Evolutionary conservation across 2,329 filamentous ascomycete species (phyloP).

Genomic region (Lasiodiplodia hormozganensis): DNA sequence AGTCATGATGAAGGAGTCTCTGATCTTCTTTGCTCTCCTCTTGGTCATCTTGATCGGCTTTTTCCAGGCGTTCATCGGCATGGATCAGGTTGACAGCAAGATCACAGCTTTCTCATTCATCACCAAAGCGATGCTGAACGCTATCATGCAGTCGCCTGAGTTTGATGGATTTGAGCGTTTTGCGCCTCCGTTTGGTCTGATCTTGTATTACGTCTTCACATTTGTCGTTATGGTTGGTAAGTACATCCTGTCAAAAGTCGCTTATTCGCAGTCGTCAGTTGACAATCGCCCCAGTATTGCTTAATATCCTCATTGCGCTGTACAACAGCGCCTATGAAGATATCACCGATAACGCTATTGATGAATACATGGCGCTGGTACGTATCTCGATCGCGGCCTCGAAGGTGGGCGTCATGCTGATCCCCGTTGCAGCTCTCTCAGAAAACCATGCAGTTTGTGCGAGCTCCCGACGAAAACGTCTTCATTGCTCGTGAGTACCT

Average conservation of each 20-base stretch:
- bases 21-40: conserved; percentile 95
- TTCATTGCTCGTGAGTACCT: conserved; percentile 73
- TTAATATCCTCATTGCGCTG: conserved; percentile 95
- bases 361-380: conserved; percentile 86
- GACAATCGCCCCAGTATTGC: conserved; percentile 61
- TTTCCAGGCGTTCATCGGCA: conserved; percentile 90
- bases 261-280: not conserved
- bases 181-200: conserved; percentile 88
- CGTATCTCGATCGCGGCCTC: not conserved
- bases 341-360: conserved; percentile 89
- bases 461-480: conserved; percentile 96
- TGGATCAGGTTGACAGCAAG: conserved; percentile 81
- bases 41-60: conserved; percentile 85
- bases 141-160: conserved; percentile 89
- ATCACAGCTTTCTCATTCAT: conserved; percentile 71
- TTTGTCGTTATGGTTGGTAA: conserved; percentile 86
- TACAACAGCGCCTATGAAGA: conserved; percentile 98
- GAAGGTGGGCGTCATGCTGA: not conserved
- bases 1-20: conserved; percentile 68
- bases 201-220: conserved; percentile 97
- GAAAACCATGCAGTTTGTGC: conserved; percentile 96
- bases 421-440: conserved; percentile 51
- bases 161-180: conserved; percentile 90
- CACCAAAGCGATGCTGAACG: conserved; percentile 82
- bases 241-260: not conserved